Evolutionary conservation across 2,329 filamentous ascomycete species (phyloP).

Genomic region (Calonectria hawksworthii): DNA sequence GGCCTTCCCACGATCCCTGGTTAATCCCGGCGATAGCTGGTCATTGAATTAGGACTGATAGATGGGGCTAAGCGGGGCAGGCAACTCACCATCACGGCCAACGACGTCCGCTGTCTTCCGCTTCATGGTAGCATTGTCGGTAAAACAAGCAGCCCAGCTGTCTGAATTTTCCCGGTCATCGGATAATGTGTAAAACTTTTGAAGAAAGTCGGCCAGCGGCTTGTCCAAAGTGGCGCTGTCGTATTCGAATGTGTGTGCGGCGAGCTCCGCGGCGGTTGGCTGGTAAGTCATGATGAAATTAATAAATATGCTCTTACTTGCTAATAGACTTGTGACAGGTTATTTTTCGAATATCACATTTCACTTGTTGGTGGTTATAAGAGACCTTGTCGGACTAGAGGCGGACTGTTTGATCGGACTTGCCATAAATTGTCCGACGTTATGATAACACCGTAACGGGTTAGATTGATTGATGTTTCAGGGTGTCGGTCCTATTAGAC

Average conservation of each 20-base stretch:
- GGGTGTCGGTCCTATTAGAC: neutral
- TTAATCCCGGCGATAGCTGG: neutral
- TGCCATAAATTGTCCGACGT: neutral
- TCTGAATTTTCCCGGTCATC: neutral
- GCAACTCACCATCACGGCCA: neutral
- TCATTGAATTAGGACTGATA: neutral
- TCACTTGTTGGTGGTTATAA: neutral
- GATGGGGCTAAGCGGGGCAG: neutral
- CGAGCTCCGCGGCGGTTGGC: neutral
- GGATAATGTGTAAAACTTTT: neutral
- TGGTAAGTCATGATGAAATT: neutral
- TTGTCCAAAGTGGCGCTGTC: neutral
- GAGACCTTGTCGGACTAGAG: neutral
- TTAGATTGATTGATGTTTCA: neutral
- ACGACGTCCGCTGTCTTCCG: neutral
- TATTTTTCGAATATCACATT: neutral
- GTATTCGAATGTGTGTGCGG: neutral
- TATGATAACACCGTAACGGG: neutral
- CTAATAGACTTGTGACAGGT: neutral
- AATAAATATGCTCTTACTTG: too few relatives aligned
- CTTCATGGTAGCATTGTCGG: conserved; percentile 1
- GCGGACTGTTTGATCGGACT: neutral
- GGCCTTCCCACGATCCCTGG: neutral
- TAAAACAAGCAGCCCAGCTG: conserved; percentile 7
- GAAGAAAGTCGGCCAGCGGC: neutral